Base-by-base conservation (phyloP, 1,139 yeast genomes). In the Zygosaccharomyces pseudobailii region DNA sequence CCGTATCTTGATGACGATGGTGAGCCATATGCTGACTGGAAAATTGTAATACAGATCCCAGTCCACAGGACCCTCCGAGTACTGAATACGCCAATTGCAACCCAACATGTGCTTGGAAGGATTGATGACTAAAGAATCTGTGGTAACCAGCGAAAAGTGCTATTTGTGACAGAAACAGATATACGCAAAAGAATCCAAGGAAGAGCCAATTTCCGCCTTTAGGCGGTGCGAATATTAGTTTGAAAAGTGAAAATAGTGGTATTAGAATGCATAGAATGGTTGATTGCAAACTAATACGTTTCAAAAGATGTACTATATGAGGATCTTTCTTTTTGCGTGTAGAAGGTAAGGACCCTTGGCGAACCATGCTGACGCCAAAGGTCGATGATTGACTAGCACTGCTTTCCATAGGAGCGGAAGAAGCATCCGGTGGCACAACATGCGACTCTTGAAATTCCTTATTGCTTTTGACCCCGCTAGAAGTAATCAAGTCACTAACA, bases 21-120 rank as follows among this genome's bases (percentile, higher is more conserved):
- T 84, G 89, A 0, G 86, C 86, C 45, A 86, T 66, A 63, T 84
- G 90, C 32, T 81, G 68, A 0, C 80, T 69, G 1, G 82, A 81
- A 85, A 87, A 83, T 70, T 78, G 73, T 48, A 77, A 69, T 1
- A 79, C 76, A 1, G 83, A 71, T 0, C 88, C 87, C 8, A 84
- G 61, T 0, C 89, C 88, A 13, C 78, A 72, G 51, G 84, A 75
- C 17, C 80, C 69, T 2, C 86, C 85, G 45, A 82, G 67, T 0
- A 80, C 57, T 1, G 80, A 78, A 57, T 81, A 75, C 20, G 68
- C 63, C 40, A 70, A 59, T 46, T 72, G 77, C 6, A 82, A 46
- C 9, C 65, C 51, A 2, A 60, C 57, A 45, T 63, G 66, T 21
- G 70, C 63, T 17, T 54, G 59, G 59, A 80, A 80, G 3, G 86